These are phyloP conservation scores for Penicillium samsonianum DNA, from an alignment of 495 filamentous ascomycete species.

Conservation along the genomic window DNA sequence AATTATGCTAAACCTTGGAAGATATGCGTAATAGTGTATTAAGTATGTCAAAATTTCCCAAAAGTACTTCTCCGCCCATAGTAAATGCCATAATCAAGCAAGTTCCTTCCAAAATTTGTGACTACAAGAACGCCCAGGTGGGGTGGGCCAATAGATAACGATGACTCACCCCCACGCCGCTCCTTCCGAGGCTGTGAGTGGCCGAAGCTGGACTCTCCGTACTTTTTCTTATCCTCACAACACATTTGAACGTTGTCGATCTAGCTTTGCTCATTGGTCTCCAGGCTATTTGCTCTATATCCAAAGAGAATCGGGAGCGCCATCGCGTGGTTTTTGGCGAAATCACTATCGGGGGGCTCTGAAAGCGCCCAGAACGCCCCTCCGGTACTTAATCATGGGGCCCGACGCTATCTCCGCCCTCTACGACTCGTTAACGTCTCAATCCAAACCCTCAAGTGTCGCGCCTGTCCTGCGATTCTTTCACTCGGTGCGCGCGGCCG, in stretches of 20 bases:
- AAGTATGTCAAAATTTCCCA: no score
- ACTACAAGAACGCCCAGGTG: conserved; percentile 1
- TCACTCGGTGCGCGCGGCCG: conserved; percentile 17
- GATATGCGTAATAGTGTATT: background rate
- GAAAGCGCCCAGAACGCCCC: conserved; percentile 21
- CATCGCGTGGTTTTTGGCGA: conserved; percentile 20
- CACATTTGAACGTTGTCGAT: conserved; percentile 30
- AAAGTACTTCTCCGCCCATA: conserved; percentile 2
- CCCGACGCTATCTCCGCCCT: conserved; percentile 17
- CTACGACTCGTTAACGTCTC: conserved; percentile 20
- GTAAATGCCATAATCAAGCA: conserved; percentile 6
- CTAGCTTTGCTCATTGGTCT: conserved; percentile 33
- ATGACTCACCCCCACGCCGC: conserved; percentile 40
- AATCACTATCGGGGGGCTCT: conserved; percentile 9
- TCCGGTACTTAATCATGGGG: conserved; percentile 26
- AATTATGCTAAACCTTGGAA: background rate
- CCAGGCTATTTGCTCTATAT: conserved; percentile 4
- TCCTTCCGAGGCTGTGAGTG: conserved; percentile 34
- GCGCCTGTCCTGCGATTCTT: conserved; percentile 20
- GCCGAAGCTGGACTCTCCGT: conserved; percentile 16
- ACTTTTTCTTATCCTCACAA: conserved; percentile 21
- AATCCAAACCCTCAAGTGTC: conserved; percentile 17
- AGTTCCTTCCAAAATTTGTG: conserved; percentile 3
- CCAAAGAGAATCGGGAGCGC: conserved; percentile 23
- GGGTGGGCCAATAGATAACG: conserved; percentile 26